Conservation (phyloP, 805 yeast genomes). For the Candida tammaniensis region DNA sequence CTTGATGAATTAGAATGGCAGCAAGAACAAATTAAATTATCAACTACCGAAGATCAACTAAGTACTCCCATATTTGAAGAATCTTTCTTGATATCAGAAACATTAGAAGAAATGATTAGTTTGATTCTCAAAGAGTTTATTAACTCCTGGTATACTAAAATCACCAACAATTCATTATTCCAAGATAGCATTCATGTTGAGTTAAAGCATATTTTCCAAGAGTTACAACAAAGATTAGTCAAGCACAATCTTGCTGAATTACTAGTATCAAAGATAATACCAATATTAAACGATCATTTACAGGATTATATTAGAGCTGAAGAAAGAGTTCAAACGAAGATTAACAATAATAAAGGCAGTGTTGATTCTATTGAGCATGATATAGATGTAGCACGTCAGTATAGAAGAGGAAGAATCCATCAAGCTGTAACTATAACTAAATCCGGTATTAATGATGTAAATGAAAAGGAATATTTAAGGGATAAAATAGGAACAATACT, state of each 20-base stretch:
- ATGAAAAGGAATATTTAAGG: conserved; percentile 51
- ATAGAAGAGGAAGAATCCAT: conserved; percentile 55
- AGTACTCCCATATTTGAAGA: conserved; percentile 38
- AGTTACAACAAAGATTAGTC: conserved; percentile 41
- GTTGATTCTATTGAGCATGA: conserved; percentile 31
- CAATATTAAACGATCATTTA: conserved; percentile 66
- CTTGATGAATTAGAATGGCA: conserved; percentile 9
- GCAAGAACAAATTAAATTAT: not conserved
- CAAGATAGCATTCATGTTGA: conserved; percentile 43
- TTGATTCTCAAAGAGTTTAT: conserved; percentile 53
- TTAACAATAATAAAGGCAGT: conserved; percentile 15
- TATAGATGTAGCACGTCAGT: conserved; percentile 41
- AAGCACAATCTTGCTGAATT: conserved; percentile 54
- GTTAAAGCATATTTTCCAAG: conserved; percentile 38
- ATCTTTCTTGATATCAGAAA: conserved; percentile 51
- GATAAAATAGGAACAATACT: conserved; percentile 40
- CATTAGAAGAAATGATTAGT: conserved; percentile 48
- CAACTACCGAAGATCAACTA: conserved; percentile 17
- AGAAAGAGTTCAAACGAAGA: conserved; percentile 27
- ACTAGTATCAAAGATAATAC: conserved; percentile 56
- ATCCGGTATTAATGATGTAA: conserved; percentile 20
- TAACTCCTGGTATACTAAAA: conserved; percentile 51
- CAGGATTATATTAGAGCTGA: conserved; percentile 45
- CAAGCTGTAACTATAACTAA: conserved; percentile 45
- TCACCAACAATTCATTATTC: conserved; percentile 32